These are phyloP conservation scores for Podaxis sp. DNA, from an alignment of 768 basidiomycete species.

Conservation along the genomic window DNA sequence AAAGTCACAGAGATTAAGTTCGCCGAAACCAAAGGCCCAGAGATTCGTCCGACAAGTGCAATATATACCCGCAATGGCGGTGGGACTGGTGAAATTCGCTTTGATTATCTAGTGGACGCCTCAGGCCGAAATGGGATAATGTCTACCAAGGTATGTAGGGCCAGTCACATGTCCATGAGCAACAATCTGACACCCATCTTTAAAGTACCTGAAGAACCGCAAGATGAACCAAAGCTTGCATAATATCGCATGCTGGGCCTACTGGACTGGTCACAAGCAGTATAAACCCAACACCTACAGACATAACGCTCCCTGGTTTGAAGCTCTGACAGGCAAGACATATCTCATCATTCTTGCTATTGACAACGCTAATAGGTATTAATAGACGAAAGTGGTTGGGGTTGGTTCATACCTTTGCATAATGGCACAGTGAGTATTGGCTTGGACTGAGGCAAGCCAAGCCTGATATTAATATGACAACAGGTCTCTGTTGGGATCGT, in stretches of 20 bases:
- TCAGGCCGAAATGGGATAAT: conserved; percentile 34
- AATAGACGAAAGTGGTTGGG: conserved; percentile 52
- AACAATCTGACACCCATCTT: not conserved
- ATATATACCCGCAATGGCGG: conserved; percentile 24
- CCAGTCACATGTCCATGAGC: conserved; percentile 10
- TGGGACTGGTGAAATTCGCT: conserved; percentile 25
- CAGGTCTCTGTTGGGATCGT: conserved; percentile 52
- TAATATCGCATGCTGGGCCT: conserved; percentile 35
- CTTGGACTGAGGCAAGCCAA: no score
- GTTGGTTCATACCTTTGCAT: conserved; percentile 57
- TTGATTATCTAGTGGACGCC: conserved; percentile 35
- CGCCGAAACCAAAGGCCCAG: conserved; percentile 13
- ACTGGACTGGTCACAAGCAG: conserved; percentile 28
- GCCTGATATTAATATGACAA: not conserved
- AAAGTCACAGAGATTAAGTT: conserved; percentile 28
- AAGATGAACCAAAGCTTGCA: conserved; percentile 29
- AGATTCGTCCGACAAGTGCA: conserved; percentile 23
- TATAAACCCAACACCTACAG: conserved; percentile 30
- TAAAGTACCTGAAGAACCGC: conserved; percentile 30
- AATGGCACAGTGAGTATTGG: conserved; percentile 29
- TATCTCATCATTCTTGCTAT: not conserved
- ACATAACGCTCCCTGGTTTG: conserved; percentile 35
- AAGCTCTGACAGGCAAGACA: conserved; percentile 28
- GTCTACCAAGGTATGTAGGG: conserved; percentile 27
- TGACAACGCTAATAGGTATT: not conserved